These are phyloP conservation scores for Diaporthe amygdali DNA, from an alignment of 2,329 filamentous ascomycete species.

Conservation along the genomic window DNA sequence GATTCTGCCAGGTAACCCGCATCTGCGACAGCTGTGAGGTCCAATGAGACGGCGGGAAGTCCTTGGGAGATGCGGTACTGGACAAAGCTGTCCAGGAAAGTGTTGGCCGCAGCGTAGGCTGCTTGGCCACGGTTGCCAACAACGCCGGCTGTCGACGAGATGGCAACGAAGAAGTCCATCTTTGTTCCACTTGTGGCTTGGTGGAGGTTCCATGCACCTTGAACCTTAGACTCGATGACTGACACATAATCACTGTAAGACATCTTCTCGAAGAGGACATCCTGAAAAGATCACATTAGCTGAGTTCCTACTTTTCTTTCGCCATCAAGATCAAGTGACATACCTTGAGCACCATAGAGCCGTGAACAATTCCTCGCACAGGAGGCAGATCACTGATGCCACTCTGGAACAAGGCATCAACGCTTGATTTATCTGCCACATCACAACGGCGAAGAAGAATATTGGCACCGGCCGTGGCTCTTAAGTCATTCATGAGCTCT, in stretches of 20 bases:
- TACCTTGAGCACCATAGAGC: constrained; percentile 43
- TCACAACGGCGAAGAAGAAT: constrained; percentile 31
- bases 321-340: neutral
- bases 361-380: constrained; percentile 40
- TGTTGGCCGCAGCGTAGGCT: constrained; percentile 53
- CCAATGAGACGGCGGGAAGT: constrained; percentile 47
- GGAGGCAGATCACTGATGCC: constrained; percentile 44
- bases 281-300: constrained; percentile 29
- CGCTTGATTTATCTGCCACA: constrained; percentile 39
- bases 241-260: constrained; percentile 50
- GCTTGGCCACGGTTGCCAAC: constrained; percentile 58
- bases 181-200: constrained; percentile 43
- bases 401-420: constrained; percentile 45
- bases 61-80: constrained; percentile 40
- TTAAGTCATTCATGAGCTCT: constrained; percentile 20
- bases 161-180: constrained; percentile 57
- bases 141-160: constrained; percentile 58
- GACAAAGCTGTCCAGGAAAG: constrained; percentile 46
- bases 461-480: neutral
- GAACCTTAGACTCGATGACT: constrained; percentile 34
- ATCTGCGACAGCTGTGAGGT: constrained; percentile 57
- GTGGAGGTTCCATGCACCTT: constrained; percentile 56
- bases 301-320: neutral
- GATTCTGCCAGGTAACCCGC: constrained; percentile 55
- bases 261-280: constrained; percentile 60